phyloP scores from a whole-genome alignment of 1,284 basidiomycete genomes.

The Cronartium ribicola region DNA sequence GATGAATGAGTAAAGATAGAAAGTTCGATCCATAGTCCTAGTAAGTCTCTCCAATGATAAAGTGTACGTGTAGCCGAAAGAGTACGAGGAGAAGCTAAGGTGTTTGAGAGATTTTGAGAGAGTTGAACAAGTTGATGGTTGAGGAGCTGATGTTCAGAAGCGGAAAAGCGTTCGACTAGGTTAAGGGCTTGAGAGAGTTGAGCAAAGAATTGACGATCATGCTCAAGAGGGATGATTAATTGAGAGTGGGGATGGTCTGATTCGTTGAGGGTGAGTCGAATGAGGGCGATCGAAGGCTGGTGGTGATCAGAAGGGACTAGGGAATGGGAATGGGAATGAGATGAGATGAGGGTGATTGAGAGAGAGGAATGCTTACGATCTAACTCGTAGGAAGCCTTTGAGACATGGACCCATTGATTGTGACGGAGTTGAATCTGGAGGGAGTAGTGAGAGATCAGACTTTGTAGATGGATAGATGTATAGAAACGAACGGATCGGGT shows the following conservation, averaged over 20 bases:
- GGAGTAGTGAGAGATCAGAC: neutral
- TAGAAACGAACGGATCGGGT: neutral
- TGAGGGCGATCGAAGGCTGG: neutral
- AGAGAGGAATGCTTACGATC: neutral
- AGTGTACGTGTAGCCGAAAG: neutral
- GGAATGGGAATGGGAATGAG: neutral
- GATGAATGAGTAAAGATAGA: neutral
- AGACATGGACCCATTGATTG: neutral
- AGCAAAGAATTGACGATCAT: neutral
- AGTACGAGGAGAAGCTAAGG: neutral
- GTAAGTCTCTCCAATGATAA: neutral
- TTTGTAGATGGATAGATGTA: neutral
- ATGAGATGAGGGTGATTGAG: neutral
- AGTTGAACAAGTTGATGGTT: neutral
- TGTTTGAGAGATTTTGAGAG: neutral
- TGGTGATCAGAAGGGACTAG: conserved; percentile 2
- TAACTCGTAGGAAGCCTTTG: neutral
- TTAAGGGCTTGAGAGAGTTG: neutral
- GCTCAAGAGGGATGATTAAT: neutral
- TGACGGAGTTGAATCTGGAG: neutral
- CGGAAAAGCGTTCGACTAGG: neutral
- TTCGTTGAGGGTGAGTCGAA: neutral
- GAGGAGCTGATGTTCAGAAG: neutral
- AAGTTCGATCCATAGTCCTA: neutral
- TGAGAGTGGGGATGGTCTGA: neutral